Percentiles rank a stretch among this genome's conserved stretches.
Evolutionary conservation across 805 yeast species (phyloP).

Genomic region (Starmerella kuoi): DNA sequence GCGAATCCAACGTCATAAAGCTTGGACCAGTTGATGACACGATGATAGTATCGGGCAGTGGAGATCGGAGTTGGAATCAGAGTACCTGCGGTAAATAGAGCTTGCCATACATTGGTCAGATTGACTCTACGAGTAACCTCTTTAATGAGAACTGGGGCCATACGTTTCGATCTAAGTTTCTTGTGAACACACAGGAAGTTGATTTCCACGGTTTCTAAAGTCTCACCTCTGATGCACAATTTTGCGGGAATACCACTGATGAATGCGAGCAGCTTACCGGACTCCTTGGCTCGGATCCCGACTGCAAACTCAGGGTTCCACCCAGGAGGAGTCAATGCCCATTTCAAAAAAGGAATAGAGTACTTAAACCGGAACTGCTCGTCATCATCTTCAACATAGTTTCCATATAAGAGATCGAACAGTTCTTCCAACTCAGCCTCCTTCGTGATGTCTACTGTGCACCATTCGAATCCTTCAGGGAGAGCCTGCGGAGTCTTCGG

Average conservation of each 20-base stretch:
- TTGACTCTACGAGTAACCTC: slow-evolving; percentile 92
- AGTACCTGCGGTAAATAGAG: slow-evolving; percentile 85
- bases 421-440: slow-evolving; percentile 58
- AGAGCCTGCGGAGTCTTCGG: slow-evolving; percentile 60
- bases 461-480: slow-evolving; percentile 79
- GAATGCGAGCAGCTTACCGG: slow-evolving; percentile 75
- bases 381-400: slow-evolving; percentile 90
- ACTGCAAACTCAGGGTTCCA: slow-evolving; percentile 82
- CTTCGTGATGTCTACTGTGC: slow-evolving; percentile 51
- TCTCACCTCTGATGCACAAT: slow-evolving; percentile 45
- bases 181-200: slow-evolving; percentile 92
- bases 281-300: slow-evolving; percentile 75
- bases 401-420: slow-evolving; percentile 65
- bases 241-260: slow-evolving; percentile 80
- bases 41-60: slow-evolving; percentile 79
- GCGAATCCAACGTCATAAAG: slow-evolving; percentile 84
- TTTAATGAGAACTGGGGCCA: slow-evolving; percentile 86
- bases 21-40: slow-evolving; percentile 87
- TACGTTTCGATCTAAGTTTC: slow-evolving; percentile 79
- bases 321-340: slow-evolving; percentile 94
- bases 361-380: slow-evolving; percentile 87
- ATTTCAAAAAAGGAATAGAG: slow-evolving; percentile 64
- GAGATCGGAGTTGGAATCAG: slow-evolving; percentile 87
- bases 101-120: slow-evolving; percentile 80
- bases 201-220: slow-evolving; percentile 52